Percentiles rank a stretch among this genome's conserved stretches.
phyloP scores from a whole-genome alignment of 768 basidiomycete genomes.

The Crassisporium funariophilum region DNA sequence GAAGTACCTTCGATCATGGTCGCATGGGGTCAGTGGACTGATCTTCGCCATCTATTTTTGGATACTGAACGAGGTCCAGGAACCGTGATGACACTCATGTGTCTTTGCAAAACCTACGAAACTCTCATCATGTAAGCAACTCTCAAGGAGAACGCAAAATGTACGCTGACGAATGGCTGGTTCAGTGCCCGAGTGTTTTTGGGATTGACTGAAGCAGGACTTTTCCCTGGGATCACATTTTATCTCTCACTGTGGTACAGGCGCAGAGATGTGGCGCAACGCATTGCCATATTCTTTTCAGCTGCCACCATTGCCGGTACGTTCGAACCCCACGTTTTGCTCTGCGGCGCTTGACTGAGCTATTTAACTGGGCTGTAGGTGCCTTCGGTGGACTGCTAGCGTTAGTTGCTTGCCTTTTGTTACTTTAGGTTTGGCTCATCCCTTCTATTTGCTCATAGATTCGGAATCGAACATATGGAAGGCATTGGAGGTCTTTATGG shows the following conservation, averaged over 20 bases:
- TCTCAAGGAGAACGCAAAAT: too few species aligned
- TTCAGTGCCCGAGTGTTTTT: constrained; percentile 42
- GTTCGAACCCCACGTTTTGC: too few species aligned
- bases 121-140: constrained; percentile 33
- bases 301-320: constrained; percentile 60
- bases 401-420: constrained; percentile 18
- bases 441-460: constrained; percentile 42
- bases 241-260: constrained; percentile 65
- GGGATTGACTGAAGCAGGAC: constrained; percentile 41
- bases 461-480: constrained; percentile 47
- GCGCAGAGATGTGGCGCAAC: constrained; percentile 54
- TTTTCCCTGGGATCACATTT: constrained; percentile 43
- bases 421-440: constrained; percentile 11
- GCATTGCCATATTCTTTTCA: constrained; percentile 66
- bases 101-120: constrained; percentile 32
- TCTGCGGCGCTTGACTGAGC: too few species aligned
- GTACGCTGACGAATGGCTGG: too few species aligned
- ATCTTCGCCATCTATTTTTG: too few species aligned
- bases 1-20: constrained; percentile 35
- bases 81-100: constrained; percentile 36
- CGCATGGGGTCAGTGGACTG: too few species aligned
- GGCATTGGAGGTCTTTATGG: constrained; percentile 40
- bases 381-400: constrained; percentile 50
- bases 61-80: too few species aligned
- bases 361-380: too few species aligned